Conservation (phyloP, 2,329 filamentous ascomycete species). For the Didymella lethalis region DNA sequence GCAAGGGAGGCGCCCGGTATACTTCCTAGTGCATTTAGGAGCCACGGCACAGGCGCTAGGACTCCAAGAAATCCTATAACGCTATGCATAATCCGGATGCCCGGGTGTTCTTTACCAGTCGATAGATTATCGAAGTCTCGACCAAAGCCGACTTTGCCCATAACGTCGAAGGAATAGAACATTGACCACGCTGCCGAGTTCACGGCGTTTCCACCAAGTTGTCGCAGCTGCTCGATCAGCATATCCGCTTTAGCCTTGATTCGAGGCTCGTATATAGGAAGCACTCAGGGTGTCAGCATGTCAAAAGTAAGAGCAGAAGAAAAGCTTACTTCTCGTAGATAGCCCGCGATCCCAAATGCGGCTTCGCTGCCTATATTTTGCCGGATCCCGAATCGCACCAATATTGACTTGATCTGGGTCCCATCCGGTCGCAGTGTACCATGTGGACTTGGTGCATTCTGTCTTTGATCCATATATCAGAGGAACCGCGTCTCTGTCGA, state of each 20-base stretch:
- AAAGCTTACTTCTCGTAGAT: background rate
- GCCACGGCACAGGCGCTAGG: background rate
- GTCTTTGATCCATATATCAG: too few species aligned
- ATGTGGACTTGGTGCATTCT: too few species aligned
- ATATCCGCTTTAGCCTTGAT: background rate
- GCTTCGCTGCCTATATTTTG: too few species aligned
- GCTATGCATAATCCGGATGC: background rate
- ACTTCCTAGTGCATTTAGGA: background rate
- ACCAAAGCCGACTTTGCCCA: background rate
- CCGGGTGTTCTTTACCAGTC: background rate
- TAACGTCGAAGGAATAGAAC: background rate
- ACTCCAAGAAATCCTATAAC: background rate
- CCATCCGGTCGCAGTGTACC: too few species aligned
- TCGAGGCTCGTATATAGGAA: background rate
- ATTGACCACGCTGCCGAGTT: background rate
- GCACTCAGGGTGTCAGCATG: background rate
- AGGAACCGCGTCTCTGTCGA: background rate
- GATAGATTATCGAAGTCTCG: background rate
- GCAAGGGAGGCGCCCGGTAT: background rate
- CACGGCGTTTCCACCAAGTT: background rate
- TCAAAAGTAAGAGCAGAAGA: background rate
- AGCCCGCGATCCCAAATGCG: too few species aligned
- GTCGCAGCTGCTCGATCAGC: background rate
- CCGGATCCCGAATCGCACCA: too few species aligned
- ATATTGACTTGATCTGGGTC: too few species aligned